These are phyloP conservation scores for Lotmaria passim DNA, from an alignment of 208 protist species.

Conservation along the genomic window DNA sequence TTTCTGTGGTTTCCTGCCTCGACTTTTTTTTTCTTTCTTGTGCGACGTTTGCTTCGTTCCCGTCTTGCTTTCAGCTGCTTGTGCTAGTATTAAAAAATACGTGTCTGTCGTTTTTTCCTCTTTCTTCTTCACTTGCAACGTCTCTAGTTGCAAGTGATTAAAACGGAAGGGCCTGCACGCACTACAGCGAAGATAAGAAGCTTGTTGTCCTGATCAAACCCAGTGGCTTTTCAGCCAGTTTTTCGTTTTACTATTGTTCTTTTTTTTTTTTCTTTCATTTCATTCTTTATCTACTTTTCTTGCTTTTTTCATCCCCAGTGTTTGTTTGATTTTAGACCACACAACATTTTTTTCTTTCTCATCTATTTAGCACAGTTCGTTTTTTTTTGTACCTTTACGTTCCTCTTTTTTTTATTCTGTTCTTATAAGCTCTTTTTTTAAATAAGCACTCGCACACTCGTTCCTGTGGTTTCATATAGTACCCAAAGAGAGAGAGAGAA, in stretches of 20 bases:
- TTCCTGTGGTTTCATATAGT: too few relatives aligned
- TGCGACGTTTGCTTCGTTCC: constrained; percentile 13
- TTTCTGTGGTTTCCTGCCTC: constrained; percentile 15
- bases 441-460: too few relatives aligned
- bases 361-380: too few relatives aligned
- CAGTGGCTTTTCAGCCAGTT: constrained; percentile 23
- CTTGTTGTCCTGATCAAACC: neutral
- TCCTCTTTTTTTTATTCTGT: constrained; percentile 14
- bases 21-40: constrained; percentile 30
- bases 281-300: constrained; percentile 22
- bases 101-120: too few relatives aligned
- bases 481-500: too few relatives aligned
- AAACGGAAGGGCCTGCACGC: too few relatives aligned
- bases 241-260: constrained; percentile 12
- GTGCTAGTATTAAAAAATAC: too few relatives aligned
- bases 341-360: constrained; percentile 7
- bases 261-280: constrained; percentile 18
- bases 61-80: neutral
- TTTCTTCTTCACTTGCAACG: too few relatives aligned
- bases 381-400: constrained; percentile 23
- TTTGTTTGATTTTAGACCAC: constrained; percentile 4
- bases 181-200: neutral
- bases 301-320: constrained; percentile 4
- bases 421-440: constrained; percentile 26
- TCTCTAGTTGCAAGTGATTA: too few relatives aligned